phyloP scores from a whole-genome alignment of 2,329 filamentous ascomycete genomes.

The Lojkania enalia region DNA sequence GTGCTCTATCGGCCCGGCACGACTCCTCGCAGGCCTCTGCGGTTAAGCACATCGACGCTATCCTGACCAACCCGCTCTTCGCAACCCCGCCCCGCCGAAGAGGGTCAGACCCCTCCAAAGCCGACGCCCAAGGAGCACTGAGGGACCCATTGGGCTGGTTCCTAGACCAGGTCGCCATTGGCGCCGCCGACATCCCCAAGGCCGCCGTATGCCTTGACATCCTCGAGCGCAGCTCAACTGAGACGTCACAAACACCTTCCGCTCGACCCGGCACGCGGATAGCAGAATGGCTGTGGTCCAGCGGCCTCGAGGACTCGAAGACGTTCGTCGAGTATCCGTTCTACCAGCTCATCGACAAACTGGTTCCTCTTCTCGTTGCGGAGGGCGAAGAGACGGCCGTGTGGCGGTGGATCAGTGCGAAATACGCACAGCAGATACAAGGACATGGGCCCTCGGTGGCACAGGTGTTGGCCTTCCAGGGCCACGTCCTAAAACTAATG shows the following conservation, averaged over 20 bases:
- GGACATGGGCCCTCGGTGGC: slow-evolving; percentile 20
- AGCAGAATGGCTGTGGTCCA: slow-evolving; percentile 35
- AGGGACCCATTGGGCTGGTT: slow-evolving; percentile 48
- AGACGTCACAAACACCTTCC: neutral
- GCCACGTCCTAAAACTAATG: slow-evolving; percentile 30
- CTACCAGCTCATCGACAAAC: slow-evolving; percentile 20
- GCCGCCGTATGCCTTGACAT: slow-evolving; percentile 44
- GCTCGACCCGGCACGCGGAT: slow-evolving; percentile 23
- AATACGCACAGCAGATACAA: slow-evolving; percentile 19
- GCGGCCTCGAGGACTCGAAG: slow-evolving; percentile 31
- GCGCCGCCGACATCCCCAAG: slow-evolving; percentile 43
- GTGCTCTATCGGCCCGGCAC: slow-evolving; percentile 12
- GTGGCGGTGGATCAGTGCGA: slow-evolving; percentile 37
- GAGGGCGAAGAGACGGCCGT: slow-evolving; percentile 25
- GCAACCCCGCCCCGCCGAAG: slow-evolving; percentile 31
- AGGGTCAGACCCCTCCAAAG: slow-evolving; percentile 29
- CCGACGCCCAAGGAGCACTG: slow-evolving; percentile 23
- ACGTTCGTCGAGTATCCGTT: slow-evolving; percentile 25
- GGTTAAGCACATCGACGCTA: slow-evolving; percentile 53
- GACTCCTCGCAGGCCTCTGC: slow-evolving; percentile 46
- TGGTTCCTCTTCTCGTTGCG: slow-evolving; percentile 27
- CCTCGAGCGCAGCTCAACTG: slow-evolving; percentile 23
- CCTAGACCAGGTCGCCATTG: slow-evolving; percentile 43
- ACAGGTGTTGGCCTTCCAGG: slow-evolving; percentile 23
- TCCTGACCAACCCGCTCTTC: slow-evolving; percentile 57